These are phyloP conservation scores for Heterobasidion annosum DNA, from an alignment of 1,284 basidiomycete genomes.

Conservation along the genomic window DNA sequence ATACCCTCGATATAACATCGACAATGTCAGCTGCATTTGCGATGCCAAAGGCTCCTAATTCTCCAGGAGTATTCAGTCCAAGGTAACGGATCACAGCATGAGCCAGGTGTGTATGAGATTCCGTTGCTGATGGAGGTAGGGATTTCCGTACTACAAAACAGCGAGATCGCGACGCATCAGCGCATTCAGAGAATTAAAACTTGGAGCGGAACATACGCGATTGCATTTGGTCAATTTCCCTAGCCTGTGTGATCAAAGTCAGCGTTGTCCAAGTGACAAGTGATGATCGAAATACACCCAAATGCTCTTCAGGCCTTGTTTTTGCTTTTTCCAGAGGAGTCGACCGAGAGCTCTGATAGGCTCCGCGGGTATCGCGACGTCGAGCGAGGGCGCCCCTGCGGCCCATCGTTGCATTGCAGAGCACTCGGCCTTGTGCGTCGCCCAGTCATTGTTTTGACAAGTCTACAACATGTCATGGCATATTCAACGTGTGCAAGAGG, in stretches of 20 bases:
- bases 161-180: neutral
- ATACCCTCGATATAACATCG: conserved; percentile 61
- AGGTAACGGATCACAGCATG: conserved; percentile 65
- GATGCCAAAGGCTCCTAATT: conserved; percentile 49
- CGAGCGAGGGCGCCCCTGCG: conserved; percentile 33
- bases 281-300: conserved; percentile 42
- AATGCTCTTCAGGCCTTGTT: conserved; percentile 38
- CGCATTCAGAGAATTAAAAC: no score
- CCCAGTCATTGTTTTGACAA: conserved; percentile 79
- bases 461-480: conserved; percentile 27
- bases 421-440: conserved; percentile 72
- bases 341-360: conserved; percentile 72
- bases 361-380: conserved; percentile 53
- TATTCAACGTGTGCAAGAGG: neutral
- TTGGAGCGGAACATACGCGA: conserved; percentile 32
- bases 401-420: conserved; percentile 53
- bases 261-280: neutral
- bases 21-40: conserved; percentile 53
- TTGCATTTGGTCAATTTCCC: conserved; percentile 62
- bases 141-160: conserved; percentile 35
- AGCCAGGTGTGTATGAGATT: conserved; percentile 58
- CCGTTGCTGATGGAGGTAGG: conserved; percentile 36
- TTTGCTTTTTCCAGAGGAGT: conserved; percentile 59
- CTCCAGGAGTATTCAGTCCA: conserved; percentile 44
- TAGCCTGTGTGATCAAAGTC: conserved; percentile 33